Evolutionary conservation across 352 stramenopile species (phyloP).

Genomic region (Phytophthora tubulina): DNA sequence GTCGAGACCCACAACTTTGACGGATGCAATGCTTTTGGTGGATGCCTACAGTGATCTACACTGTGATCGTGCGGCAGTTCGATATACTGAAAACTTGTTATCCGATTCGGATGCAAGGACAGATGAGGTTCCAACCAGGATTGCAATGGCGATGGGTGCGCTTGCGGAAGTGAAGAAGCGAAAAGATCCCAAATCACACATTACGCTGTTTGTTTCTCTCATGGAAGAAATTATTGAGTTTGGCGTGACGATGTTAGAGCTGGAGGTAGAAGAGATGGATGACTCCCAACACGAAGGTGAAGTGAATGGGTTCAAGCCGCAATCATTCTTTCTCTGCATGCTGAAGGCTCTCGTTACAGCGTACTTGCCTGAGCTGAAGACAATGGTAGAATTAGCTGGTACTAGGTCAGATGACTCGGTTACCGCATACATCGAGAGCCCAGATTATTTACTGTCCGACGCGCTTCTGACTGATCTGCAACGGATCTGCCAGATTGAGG

Average conservation of each 20-base stretch:
- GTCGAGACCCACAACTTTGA: constrained; percentile 49
- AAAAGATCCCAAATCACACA: constrained; percentile 28
- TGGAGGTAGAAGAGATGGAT: constrained; percentile 40
- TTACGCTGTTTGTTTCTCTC: constrained; percentile 47
- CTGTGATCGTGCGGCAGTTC: constrained; percentile 59
- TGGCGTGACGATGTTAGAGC: constrained; percentile 56
- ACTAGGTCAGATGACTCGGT: constrained; percentile 28
- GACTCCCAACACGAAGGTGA: neutral
- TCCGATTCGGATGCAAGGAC: constrained; percentile 21
- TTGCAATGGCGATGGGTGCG: constrained; percentile 39
- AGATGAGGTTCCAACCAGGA: constrained; percentile 24
- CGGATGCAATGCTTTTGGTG: constrained; percentile 70
- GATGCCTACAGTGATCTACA: constrained; percentile 65
- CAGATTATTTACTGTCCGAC: constrained; percentile 44
- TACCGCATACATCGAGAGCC: constrained; percentile 32
- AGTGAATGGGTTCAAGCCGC: constrained; percentile 3
- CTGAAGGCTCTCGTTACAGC: constrained; percentile 45
- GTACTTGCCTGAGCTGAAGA: constrained; percentile 44
- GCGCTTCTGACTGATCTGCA: constrained; percentile 52
- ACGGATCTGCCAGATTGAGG: constrained; percentile 53
- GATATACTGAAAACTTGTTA: constrained; percentile 76
- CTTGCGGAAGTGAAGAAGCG: constrained; percentile 57
- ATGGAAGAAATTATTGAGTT: constrained; percentile 69
- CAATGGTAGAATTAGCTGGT: constrained; percentile 29
- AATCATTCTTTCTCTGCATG: constrained; percentile 48